These are phyloP conservation scores for Penicillium ucsense DNA, from an alignment of 495 filamentous ascomycete genomes.

Conservation along the genomic window DNA sequence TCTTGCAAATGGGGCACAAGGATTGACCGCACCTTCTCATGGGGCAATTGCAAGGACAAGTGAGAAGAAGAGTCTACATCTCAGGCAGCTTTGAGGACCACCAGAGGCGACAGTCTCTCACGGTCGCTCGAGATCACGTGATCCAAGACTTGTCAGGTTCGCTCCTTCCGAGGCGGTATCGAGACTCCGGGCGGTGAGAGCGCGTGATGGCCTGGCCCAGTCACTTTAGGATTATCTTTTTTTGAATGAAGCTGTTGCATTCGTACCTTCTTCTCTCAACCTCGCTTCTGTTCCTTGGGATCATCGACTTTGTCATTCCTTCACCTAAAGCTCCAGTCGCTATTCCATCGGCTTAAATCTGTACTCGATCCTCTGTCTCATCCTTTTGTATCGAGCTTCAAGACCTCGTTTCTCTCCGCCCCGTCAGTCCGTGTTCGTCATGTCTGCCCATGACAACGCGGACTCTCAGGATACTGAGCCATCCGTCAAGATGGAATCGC, in stretches of 20 bases:
- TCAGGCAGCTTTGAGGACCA: no score
- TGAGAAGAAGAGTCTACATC: no score
- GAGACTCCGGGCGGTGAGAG: slow-evolving; percentile 10
- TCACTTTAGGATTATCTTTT: slow-evolving; percentile 5
- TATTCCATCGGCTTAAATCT: no score
- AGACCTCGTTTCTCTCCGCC: slow-evolving; percentile 1
- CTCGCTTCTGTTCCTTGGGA: neutral
- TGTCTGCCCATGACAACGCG: slow-evolving; percentile 37
- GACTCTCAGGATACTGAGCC: slow-evolving; percentile 18
- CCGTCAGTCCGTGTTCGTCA: slow-evolving; percentile 35
- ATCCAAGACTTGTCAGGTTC: no score
- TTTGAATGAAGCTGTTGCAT: slow-evolving; percentile 2
- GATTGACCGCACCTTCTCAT: no score
- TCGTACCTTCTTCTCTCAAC: neutral
- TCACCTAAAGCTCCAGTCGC: no score
- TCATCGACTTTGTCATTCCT: no score
- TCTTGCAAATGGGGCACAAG: no score
- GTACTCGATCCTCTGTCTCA: neutral
- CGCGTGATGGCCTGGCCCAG: slow-evolving; percentile 1
- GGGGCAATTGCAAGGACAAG: no score
- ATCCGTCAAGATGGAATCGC: slow-evolving; percentile 10
- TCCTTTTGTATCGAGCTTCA: neutral
- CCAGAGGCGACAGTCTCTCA: no score
- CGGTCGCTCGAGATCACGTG: no score
- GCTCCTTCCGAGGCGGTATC: neutral